phyloP scores from a whole-genome alignment of 1,284 basidiomycete species.

The Trametes sp. region DNA sequence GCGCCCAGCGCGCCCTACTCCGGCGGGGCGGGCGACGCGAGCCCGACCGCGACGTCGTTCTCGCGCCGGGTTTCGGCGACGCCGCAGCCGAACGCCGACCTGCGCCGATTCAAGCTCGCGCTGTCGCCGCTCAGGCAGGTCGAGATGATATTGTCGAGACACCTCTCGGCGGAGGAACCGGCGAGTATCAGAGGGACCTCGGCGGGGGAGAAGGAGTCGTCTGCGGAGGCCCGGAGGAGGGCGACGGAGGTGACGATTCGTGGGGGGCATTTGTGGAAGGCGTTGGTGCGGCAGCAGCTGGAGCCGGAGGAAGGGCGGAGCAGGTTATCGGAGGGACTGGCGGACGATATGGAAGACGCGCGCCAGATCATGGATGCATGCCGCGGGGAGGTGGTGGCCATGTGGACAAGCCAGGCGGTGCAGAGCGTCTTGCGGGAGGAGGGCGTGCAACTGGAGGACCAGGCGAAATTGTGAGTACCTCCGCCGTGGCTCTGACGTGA shows the following conservation, averaged over 20 bases:
- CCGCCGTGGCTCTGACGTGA: neutral
- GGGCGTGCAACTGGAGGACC: constrained; percentile 57
- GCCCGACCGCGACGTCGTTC: constrained; percentile 15
- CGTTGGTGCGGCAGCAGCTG: constrained; percentile 33
- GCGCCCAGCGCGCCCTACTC: neutral
- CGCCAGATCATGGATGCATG: constrained; percentile 59
- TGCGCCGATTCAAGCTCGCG: constrained; percentile 54
- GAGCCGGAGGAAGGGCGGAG: constrained; percentile 12
- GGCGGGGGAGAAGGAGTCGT: neutral
- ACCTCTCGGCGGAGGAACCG: constrained; percentile 35
- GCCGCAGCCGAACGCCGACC: constrained; percentile 37
- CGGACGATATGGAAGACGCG: constrained; percentile 49
- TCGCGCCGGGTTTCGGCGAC: constrained; percentile 19
- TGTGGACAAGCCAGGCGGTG: constrained; percentile 57
- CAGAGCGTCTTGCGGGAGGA: constrained; percentile 50
- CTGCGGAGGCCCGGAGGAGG: constrained; percentile 16
- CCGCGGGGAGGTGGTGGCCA: constrained; percentile 55
- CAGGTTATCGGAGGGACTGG: constrained; percentile 8
- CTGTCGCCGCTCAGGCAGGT: constrained; percentile 61
- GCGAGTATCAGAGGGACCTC: neutral
- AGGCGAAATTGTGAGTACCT: constrained; percentile 64
- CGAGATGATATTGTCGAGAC: constrained; percentile 52
- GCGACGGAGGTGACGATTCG: constrained; percentile 57
- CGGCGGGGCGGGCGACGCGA: constrained; percentile 8
- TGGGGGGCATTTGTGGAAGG: constrained; percentile 57